Evolutionary conservation across 2,329 filamentous ascomycete genomes (phyloP).

Genomic region (Alternaria rosae): DNA sequence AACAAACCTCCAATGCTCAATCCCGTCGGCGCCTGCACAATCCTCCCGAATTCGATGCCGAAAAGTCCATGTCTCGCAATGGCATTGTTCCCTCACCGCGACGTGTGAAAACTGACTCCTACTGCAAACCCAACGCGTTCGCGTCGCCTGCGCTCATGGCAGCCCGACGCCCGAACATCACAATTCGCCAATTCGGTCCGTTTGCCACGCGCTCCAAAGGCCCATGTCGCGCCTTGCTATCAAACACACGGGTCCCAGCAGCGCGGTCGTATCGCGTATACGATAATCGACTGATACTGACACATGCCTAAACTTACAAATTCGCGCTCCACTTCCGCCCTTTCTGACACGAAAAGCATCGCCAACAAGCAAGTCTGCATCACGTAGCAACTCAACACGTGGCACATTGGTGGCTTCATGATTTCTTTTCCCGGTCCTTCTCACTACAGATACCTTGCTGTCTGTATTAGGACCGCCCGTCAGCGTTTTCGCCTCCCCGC

Average conservation of each 20-base stretch:
- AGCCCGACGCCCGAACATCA: constrained; percentile 1
- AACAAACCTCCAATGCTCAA: neutral
- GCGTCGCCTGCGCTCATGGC: neutral
- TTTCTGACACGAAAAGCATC: constrained; percentile 12
- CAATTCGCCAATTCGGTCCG: neutral
- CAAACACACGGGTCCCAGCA: neutral
- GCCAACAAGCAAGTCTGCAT: constrained; percentile 2
- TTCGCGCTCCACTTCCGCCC: neutral
- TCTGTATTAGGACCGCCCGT: neutral
- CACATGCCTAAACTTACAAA: neutral
- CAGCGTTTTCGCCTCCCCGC: neutral
- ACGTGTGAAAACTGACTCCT: neutral
- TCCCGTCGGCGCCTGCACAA: neutral
- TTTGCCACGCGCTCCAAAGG: neutral
- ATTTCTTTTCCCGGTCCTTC: neutral
- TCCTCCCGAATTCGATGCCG: neutral
- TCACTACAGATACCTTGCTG: neutral
- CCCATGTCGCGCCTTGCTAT: neutral
- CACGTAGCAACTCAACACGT: neutral
- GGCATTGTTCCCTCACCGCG: neutral
- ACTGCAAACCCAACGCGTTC: neutral
- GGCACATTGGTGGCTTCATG: neutral
- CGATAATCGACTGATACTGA: neutral
- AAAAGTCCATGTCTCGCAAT: neutral
- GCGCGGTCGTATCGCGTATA: neutral